These are phyloP conservation scores for Vicia sativa DNA, from an alignment of 306 rosid genomes.

Conservation along the genomic window DNA sequence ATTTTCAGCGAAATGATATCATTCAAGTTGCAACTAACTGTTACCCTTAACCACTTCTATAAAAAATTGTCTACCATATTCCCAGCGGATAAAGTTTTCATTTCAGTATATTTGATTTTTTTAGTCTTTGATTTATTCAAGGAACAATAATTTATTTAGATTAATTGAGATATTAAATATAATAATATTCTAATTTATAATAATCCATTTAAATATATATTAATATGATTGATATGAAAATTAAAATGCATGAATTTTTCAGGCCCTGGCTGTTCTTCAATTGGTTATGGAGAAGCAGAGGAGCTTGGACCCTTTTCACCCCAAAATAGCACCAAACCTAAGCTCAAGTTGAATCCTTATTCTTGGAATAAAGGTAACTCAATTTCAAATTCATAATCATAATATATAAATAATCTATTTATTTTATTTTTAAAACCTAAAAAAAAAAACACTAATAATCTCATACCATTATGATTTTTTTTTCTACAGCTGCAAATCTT, in stretches of 20 bases:
- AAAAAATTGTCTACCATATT: not conserved
- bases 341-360: constrained; percentile 72
- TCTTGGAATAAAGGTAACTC: constrained; percentile 74
- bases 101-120: not conserved
- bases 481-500: constrained; percentile 64
- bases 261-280: constrained; percentile 93
- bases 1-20: constrained; percentile 15
- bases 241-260: constrained; percentile 31
- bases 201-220: not conserved
- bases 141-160: no score
- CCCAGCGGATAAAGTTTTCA: not conserved
- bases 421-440: not conserved
- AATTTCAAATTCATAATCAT: not conserved
- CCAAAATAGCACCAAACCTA: constrained; percentile 62
- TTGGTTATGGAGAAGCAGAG: constrained; percentile 85
- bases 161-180: no score
- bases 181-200: no score
- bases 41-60: constrained; percentile 5
- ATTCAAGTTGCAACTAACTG: constrained; percentile 20
- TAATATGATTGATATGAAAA: not conserved
- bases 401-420: not conserved
- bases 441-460: not conserved
- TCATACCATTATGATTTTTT: constrained; percentile 9
- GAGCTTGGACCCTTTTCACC: constrained; percentile 94
- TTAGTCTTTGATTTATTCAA: no score